A percentile compares a stretch with the other conserved stretches of the same genome.
Conservation (phyloP, 140 eudicot species). For the Bidens hawaiensis region DNA sequence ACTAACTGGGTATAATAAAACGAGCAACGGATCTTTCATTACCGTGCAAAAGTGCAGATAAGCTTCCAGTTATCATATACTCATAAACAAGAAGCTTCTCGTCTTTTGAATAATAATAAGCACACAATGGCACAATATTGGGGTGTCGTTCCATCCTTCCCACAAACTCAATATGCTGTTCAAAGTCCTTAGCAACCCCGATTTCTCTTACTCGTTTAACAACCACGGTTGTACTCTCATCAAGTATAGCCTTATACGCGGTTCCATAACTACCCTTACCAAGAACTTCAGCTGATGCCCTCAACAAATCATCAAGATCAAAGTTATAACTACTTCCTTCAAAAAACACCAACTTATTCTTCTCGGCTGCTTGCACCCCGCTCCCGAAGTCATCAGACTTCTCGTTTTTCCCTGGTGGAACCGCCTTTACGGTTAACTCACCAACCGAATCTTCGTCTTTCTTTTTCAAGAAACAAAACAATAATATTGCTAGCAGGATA, state of each 20-base stretch:
- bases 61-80: conserved; percentile 67
- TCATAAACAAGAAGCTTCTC: conserved; percentile 94
- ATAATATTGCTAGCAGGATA: conserved; percentile 27
- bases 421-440: conserved; percentile 50
- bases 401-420: conserved; percentile 48
- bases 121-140: conserved; percentile 58
- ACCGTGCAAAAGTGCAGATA: conserved; percentile 79
- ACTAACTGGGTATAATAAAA: background rate
- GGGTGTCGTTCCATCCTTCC: conserved; percentile 59
- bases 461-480: conserved; percentile 55
- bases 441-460: conserved; percentile 28
- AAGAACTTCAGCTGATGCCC: conserved; percentile 97
- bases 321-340: conserved; percentile 71
- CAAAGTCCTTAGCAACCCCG: conserved; percentile 71
- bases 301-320: conserved; percentile 80
- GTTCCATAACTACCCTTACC: conserved; percentile 94
- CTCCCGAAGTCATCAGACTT: conserved; percentile 86
- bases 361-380: conserved; percentile 91
- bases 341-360: conserved; percentile 71
- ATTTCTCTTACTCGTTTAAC: conserved; percentile 81
- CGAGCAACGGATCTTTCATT: background rate
- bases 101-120: conserved; percentile 88
- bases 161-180: conserved; percentile 77
- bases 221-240: conserved; percentile 71
- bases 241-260: conserved; percentile 73